Evolutionary conservation across 2,329 filamentous ascomycete genomes (phyloP).

Genomic region (Pseudocercospora fijiensis): DNA sequence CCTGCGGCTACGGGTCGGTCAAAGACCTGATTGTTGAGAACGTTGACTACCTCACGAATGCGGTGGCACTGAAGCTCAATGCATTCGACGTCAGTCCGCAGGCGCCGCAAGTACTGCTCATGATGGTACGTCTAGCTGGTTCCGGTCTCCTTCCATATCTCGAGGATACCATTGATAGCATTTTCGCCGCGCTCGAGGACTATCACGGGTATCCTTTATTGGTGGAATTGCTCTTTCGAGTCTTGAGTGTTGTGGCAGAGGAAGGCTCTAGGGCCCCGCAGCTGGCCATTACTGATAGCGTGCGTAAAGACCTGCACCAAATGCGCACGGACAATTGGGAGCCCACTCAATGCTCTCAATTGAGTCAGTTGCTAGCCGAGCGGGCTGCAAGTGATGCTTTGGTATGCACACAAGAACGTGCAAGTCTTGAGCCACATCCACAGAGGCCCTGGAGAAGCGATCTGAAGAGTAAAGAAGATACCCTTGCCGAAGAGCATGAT

Average conservation of each 20-base stretch:
- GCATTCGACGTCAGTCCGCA: constrained; percentile 90
- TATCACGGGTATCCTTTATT: constrained; percentile 90
- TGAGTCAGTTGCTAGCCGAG: constrained; percentile 39
- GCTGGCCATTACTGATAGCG: constrained; percentile 45
- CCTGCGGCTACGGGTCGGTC: constrained; percentile 72
- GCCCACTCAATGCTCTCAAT: constrained; percentile 44
- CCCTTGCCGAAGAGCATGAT: constrained; percentile 22
- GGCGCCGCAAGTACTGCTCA: constrained; percentile 82
- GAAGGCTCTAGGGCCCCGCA: constrained; percentile 66
- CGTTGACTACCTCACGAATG: constrained; percentile 94
- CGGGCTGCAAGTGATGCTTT: constrained; percentile 7
- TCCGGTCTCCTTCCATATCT: constrained; percentile 79
- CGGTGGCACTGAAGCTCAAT: constrained; percentile 83
- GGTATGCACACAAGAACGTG: constrained; percentile 33
- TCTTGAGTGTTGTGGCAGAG: constrained; percentile 77
- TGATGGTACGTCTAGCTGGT: constrained; percentile 91
- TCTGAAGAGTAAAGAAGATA: constrained; percentile 31
- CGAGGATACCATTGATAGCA: constrained; percentile 85
- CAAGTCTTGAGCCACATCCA: constrained; percentile 34
- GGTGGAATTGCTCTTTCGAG: constrained; percentile 80
- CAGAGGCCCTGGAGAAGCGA: constrained; percentile 37
- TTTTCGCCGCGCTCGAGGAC: constrained; percentile 89
- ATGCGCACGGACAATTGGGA: constrained; percentile 22
- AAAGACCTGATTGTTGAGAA: constrained; percentile 83
- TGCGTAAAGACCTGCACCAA: not conserved